phyloP scores from a whole-genome alignment of 371 early-diverging fungal genomes.

The Mucor piriformis region DNA sequence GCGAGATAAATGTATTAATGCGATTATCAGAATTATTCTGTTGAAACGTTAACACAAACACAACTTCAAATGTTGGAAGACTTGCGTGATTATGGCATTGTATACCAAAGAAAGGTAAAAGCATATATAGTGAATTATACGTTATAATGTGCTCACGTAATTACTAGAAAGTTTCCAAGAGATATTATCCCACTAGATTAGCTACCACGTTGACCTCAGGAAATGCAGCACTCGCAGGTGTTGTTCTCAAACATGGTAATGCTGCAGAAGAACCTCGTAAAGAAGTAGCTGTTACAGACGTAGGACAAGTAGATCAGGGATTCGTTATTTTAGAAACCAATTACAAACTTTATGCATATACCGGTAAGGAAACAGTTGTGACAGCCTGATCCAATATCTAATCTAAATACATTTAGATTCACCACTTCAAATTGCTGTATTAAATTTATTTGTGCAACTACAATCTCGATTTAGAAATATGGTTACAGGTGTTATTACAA shows the following conservation, averaged over 20 bases:
- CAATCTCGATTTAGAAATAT: slow-evolving; percentile 92
- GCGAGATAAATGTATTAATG: background rate
- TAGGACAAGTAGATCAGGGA: slow-evolving; percentile 64
- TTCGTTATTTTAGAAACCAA: slow-evolving; percentile 92
- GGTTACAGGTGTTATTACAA: slow-evolving; percentile 90
- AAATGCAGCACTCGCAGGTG: slow-evolving; percentile 47
- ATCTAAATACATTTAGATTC: slow-evolving; percentile 58
- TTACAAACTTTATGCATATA: slow-evolving; percentile 95
- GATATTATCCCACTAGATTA: slow-evolving; percentile 92
- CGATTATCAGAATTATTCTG: slow-evolving; percentile 72
- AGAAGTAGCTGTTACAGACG: slow-evolving; percentile 36
- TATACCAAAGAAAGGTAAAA: slow-evolving; percentile 81
- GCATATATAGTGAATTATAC: background rate
- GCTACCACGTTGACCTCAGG: slow-evolving; percentile 92
- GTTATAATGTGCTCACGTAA: background rate
- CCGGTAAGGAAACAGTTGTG: slow-evolving; percentile 53
- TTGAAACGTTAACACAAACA: slow-evolving; percentile 80
- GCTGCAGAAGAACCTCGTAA: slow-evolving; percentile 25
- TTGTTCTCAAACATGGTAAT: slow-evolving; percentile 16
- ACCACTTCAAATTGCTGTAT: slow-evolving; percentile 96
- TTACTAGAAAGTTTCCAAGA: slow-evolving; percentile 62
- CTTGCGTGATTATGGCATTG: slow-evolving; percentile 86
- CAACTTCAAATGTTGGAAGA: slow-evolving; percentile 88
- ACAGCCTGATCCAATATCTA: background rate
- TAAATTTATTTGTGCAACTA: slow-evolving; percentile 89